Percentiles rank a stretch among this genome's conserved stretches.
Conservation (phyloP, 2,329 filamentous ascomycete species). For the Xylaria sp. region DNA sequence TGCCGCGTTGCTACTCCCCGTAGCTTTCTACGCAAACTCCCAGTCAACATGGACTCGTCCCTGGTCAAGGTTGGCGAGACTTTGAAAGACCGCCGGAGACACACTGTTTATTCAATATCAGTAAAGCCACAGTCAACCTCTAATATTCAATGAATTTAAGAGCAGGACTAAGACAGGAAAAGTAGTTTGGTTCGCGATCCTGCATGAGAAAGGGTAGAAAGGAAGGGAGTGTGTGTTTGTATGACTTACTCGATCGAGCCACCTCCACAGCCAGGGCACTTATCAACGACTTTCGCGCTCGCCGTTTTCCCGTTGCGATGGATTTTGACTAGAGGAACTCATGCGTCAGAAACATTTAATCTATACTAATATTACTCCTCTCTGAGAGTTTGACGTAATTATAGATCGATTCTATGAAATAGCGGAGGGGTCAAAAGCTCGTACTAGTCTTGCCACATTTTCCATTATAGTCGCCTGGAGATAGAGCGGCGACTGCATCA, state of each 20-base stretch:
- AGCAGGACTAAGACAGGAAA: neutral
- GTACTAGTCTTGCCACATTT: slow-evolving; percentile 43
- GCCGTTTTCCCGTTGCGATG: slow-evolving; percentile 41
- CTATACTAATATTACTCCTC: too few species aligned
- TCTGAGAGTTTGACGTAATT: neutral
- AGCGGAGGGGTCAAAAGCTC: neutral
- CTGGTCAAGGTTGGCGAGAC: slow-evolving; percentile 28
- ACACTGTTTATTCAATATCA: slow-evolving; percentile 33
- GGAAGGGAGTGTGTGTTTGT: too few species aligned
- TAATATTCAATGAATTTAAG: neutral
- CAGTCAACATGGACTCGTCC: slow-evolving; percentile 43
- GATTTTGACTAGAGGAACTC: slow-evolving; percentile 38
- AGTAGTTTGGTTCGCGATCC: neutral
- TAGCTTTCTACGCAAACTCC: slow-evolving; percentile 38
- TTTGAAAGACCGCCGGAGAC: slow-evolving; percentile 43
- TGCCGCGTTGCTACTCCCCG: neutral
- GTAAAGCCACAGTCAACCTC: neutral
- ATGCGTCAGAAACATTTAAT: neutral
- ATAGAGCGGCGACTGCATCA: slow-evolving; percentile 45
- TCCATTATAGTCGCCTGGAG: slow-evolving; percentile 34
- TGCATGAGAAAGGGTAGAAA: neutral
- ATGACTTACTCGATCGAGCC: slow-evolving; percentile 42
- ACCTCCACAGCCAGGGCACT: slow-evolving; percentile 44
- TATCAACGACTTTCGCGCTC: slow-evolving; percentile 45
- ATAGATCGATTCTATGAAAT: too few species aligned